Evolutionary conservation across 2,329 filamentous ascomycete genomes (phyloP).

Genomic region (Teratosphaeria pseudoeucalypti): DNA sequence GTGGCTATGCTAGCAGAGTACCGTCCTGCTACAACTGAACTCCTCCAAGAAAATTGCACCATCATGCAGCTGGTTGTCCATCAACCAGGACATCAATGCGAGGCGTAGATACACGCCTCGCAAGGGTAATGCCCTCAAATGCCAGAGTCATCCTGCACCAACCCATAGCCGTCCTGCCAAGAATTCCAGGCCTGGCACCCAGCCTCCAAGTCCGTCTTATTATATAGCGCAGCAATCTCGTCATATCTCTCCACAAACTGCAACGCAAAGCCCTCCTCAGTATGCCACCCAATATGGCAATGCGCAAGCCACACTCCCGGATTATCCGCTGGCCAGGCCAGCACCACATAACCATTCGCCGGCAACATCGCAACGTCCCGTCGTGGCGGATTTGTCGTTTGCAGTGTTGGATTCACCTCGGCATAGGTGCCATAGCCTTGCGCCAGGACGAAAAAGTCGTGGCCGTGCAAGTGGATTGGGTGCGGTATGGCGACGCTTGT

Average conservation of each 20-base stretch:
- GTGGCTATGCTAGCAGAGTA: background rate
- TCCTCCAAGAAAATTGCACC: background rate
- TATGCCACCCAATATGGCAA: conserved; percentile 25
- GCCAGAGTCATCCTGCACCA: conserved; percentile 1
- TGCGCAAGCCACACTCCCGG: conserved; percentile 20
- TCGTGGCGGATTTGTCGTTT: conserved; percentile 22
- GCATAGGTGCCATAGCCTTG: conserved; percentile 28
- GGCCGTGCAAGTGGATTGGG: conserved; percentile 36
- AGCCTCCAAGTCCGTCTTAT: background rate
- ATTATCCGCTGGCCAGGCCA: conserved; percentile 26
- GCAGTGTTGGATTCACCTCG: conserved; percentile 17
- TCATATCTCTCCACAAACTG: conserved; percentile 6
- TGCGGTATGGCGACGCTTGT: conserved; percentile 22
- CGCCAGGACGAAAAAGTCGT: conserved; percentile 36
- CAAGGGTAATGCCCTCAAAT: background rate
- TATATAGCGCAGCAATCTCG: conserved; percentile 5
- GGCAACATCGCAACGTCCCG: conserved; percentile 25
- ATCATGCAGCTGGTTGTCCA: no score
- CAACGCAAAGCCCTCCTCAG: conserved; percentile 7
- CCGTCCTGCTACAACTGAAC: background rate
- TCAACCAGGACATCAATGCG: no score
- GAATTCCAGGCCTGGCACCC: conserved; percentile 1
- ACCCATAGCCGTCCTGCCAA: background rate
- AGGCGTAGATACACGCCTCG: no score
- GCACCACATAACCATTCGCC: conserved; percentile 22